Evolutionary conservation across 1,284 basidiomycete species (phyloP).

Genomic region (Leccinum subfulvum): DNA sequence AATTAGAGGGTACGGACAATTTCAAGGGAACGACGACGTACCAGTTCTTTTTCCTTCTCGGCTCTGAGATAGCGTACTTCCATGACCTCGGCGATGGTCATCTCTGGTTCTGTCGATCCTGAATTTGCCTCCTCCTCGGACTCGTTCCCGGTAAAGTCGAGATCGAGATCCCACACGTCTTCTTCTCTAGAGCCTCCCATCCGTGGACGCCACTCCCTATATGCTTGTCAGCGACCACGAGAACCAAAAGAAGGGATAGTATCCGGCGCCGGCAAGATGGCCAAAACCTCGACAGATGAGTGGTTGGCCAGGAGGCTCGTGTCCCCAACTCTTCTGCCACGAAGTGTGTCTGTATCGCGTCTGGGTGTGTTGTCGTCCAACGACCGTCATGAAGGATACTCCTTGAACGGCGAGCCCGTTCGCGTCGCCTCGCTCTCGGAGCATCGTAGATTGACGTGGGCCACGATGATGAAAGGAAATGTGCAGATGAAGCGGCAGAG

Average conservation of each 20-base stretch:
- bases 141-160: slow-evolving; percentile 57
- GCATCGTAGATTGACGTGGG: too few relatives aligned
- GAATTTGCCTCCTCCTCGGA: slow-evolving; percentile 47
- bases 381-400: too few relatives aligned
- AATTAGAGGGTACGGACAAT: slow-evolving; percentile 3
- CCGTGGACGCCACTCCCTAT: slow-evolving; percentile 58
- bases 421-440: too few relatives aligned
- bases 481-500: too few relatives aligned
- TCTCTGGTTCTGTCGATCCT: slow-evolving; percentile 41
- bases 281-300: too few relatives aligned
- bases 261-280: too few relatives aligned
- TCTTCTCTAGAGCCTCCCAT: slow-evolving; percentile 69
- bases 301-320: too few relatives aligned
- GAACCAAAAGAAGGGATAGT: neutral
- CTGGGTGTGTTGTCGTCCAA: too few relatives aligned
- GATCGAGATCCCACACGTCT: slow-evolving; percentile 68
- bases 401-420: too few relatives aligned
- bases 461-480: too few relatives aligned
- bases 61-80: slow-evolving; percentile 67
- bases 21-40: slow-evolving; percentile 28
- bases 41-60: slow-evolving; percentile 66
- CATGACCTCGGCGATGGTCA: slow-evolving; percentile 69
- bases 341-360: too few relatives aligned
- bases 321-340: too few relatives aligned
- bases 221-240: slow-evolving; percentile 1